These are phyloP conservation scores for Chimonanthus praecox DNA, from an alignment of 164 flowering plant species.

Conservation along the genomic window DNA sequence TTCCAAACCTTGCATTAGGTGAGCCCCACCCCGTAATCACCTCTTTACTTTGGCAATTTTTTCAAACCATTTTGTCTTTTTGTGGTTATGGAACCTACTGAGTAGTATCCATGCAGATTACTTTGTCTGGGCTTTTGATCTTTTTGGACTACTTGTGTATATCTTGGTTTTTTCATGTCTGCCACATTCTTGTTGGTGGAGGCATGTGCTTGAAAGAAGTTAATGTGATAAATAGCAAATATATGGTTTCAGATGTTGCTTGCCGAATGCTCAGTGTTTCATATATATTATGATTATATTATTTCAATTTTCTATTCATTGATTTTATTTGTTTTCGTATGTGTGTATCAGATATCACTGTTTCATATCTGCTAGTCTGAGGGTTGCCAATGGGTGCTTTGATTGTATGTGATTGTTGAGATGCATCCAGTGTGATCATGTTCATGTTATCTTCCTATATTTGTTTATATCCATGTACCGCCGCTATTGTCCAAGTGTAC, in stretches of 20 bases:
- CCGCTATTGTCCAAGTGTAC: neutral
- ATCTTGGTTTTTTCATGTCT: neutral
- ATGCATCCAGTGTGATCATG: conserved; percentile 37
- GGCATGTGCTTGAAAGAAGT: neutral
- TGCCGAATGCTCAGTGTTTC: conserved; percentile 95
- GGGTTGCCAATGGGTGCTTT: conserved; percentile 92
- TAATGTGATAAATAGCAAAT: neutral
- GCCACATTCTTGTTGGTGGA: neutral
- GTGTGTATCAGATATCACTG: conserved; percentile 1
- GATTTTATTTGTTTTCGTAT: neutral
- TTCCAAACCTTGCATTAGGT: too few relatives aligned
- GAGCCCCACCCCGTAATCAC: too few relatives aligned
- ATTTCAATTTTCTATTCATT: conserved; percentile 17
- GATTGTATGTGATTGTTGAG: conserved; percentile 68
- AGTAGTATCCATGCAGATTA: too few relatives aligned
- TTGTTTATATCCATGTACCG: neutral
- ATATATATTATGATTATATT: conserved; percentile 90
- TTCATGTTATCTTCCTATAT: neutral
- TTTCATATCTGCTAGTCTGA: conserved; percentile 24
- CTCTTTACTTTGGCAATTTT: too few relatives aligned
- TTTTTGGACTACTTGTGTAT: neutral
- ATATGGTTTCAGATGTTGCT: neutral
- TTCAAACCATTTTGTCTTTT: too few relatives aligned
- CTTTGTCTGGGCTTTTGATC: too few relatives aligned
- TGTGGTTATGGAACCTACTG: too few relatives aligned